These are phyloP conservation scores for Scopulariopsis brevicaulis DNA, from an alignment of 2,329 filamentous ascomycete species.

Conservation along the genomic window DNA sequence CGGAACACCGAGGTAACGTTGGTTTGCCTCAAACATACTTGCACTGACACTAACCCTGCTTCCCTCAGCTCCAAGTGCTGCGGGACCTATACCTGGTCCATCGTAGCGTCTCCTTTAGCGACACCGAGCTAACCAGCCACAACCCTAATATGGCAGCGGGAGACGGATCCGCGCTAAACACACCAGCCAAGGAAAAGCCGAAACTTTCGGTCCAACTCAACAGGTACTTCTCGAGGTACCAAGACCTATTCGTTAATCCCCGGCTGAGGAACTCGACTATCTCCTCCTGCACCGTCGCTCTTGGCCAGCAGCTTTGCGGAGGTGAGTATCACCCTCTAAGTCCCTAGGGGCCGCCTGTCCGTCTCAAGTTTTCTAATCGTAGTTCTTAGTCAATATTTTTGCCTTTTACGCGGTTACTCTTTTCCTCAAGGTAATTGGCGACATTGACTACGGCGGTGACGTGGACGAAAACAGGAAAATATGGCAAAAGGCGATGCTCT, in stretches of 20 bases:
- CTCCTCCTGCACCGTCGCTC: conserved; percentile 17
- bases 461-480: conserved; percentile 22
- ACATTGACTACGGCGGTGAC: background rate
- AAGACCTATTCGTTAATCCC: background rate
- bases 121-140: background rate
- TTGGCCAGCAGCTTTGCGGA: conserved; percentile 20
- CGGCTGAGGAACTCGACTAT: conserved; percentile 19
- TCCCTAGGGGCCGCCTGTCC: background rate
- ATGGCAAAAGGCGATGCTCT: conserved; percentile 24
- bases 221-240: conserved; percentile 1
- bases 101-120: conserved; percentile 7
- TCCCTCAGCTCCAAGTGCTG: conserved; percentile 21
- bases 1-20: conserved; percentile 20
- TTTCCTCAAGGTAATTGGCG: background rate
- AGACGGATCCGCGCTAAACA: background rate
- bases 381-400: conserved; percentile 18
- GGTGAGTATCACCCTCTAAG: conserved; percentile 3
- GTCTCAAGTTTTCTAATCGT: background rate
- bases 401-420: conserved; percentile 30
- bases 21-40: background rate
- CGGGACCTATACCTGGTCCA: conserved; percentile 28
- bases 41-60: background rate
- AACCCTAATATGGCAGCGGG: background rate
- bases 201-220: background rate
- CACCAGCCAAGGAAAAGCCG: background rate